A percentile compares a stretch with the other conserved stretches of the same genome.
phyloP scores from a whole-genome alignment of 352 stramenopile genomes.

The Phytophthora constricta region DNA sequence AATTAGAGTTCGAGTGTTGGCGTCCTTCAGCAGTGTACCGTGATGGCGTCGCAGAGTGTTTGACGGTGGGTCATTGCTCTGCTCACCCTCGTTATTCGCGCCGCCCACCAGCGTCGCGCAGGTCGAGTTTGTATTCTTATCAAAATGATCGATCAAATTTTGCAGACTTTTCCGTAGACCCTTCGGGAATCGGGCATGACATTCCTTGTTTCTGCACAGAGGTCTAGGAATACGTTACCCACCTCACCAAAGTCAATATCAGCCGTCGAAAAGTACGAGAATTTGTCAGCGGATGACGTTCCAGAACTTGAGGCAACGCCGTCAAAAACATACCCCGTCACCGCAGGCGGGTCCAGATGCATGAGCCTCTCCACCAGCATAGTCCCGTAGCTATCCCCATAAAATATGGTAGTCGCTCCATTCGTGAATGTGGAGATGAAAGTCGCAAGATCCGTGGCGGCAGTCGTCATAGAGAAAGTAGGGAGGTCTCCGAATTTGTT shows the following conservation, averaged over 20 bases:
- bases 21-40: conserved; percentile 27
- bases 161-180: conserved; percentile 12
- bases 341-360: conserved; percentile 32
- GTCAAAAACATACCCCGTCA: conserved; percentile 26
- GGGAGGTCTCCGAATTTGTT: conserved; percentile 38
- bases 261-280: conserved; percentile 39
- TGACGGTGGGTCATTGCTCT: conserved; percentile 5
- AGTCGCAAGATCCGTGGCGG: conserved; percentile 25
- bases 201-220: conserved; percentile 20
- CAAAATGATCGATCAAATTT: conserved; percentile 9
- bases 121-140: conserved; percentile 15
- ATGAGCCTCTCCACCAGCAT: conserved; percentile 45
- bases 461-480: conserved; percentile 43
- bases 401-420: conserved; percentile 25
- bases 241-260: conserved; percentile 39
- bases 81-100: background rate
- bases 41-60: conserved; percentile 21
- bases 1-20: conserved; percentile 28
- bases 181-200: conserved; percentile 12
- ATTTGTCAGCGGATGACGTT: conserved; percentile 13
- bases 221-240: conserved; percentile 25
- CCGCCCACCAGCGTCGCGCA: conserved; percentile 17
- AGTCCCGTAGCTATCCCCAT: conserved; percentile 51
- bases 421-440: conserved; percentile 21
- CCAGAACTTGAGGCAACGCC: conserved; percentile 40